Evolutionary conservation across 805 yeast genomes (phyloP).

Genomic region (Hanseniaspora nectarophila): DNA sequence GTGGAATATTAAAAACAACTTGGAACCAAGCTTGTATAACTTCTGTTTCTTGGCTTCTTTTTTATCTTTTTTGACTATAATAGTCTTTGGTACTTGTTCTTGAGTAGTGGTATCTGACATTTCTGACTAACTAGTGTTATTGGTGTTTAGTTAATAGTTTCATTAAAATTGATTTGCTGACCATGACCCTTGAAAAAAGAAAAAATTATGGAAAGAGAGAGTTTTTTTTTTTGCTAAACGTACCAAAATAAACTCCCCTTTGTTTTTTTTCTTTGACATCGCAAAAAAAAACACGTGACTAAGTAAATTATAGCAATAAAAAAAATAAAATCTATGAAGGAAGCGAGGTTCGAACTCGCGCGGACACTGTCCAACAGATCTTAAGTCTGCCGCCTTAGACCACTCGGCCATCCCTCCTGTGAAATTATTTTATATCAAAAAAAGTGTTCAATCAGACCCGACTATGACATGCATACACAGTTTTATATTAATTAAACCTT

Average conservation of each 20-base stretch:
- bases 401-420: conserved; percentile 28
- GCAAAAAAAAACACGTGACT: neutral
- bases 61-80: conserved; percentile 8
- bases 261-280: too few relatives aligned
- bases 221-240: neutral
- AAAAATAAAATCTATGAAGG: conserved; percentile 22
- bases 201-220: neutral
- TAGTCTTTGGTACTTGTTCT: neutral
- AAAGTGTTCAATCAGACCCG: neutral
- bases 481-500: too few relatives aligned
- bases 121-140: too few relatives aligned
- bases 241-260: neutral
- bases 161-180: neutral
- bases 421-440: neutral
- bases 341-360: conserved; percentile 31
- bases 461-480: too few relatives aligned
- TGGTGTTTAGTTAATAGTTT: too few relatives aligned
- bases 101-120: neutral
- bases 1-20: conserved; percentile 4
- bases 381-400: conserved; percentile 29
- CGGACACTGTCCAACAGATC: conserved; percentile 27
- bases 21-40: conserved; percentile 1
- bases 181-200: neutral
- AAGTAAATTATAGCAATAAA: neutral
- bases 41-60: neutral